Evolutionary conservation across 2,329 filamentous ascomycete species (phyloP), one percentile per base, ranked within the genome.

Genomic region (Zymoseptoria crescenta): DNA sequence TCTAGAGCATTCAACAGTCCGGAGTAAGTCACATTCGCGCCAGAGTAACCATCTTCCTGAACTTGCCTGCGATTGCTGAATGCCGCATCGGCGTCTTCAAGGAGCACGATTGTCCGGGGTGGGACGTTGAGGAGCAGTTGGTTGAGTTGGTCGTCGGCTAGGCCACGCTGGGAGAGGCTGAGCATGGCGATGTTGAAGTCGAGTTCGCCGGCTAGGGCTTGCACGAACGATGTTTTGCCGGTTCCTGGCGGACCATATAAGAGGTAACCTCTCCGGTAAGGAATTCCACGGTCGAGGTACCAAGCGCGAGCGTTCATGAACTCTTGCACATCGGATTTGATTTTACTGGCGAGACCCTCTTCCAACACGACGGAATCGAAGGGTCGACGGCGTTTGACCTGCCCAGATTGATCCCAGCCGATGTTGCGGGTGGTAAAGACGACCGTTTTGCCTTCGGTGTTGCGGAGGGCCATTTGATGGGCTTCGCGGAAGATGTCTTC

Each of bases 221-320:
- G 91, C 63, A 99, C 96, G 67, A 99, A 97, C 0, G 91, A 96
- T 61, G 88, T 96, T 78, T 96, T 97, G 41, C 91, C 95, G 49
- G 88, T 96, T 0, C 92, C 92, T 0, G 92, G 92, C 3, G 92
- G 91, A 0, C 92, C 92, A 68, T 94, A 91, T 0, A 96, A 81
- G 7, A 96, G 80, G 70, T 96, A 96, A 0, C 92, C 93, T 58
- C 92, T 81, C 19, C 92, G 84, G 69, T 96, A 96, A 0, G 93
- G 93, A 64, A 96, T 96, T 2, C 92, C 93, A n/a, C 93, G 86
- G 68, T 96, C 91, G 54, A 91, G 84, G 70, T 96, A 96, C 92
- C 93, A 96, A 64, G 87, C 84, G 59, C 89, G 84, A 45, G 88
- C 87, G 1, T 79, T 77, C 56, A 96, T 78, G 68, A 96, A 96